Evolutionary conservation across 176 grass and related monocot species (phyloP), one percentile per base, ranked within the genome.

Genomic region (Carex kokanica): DNA sequence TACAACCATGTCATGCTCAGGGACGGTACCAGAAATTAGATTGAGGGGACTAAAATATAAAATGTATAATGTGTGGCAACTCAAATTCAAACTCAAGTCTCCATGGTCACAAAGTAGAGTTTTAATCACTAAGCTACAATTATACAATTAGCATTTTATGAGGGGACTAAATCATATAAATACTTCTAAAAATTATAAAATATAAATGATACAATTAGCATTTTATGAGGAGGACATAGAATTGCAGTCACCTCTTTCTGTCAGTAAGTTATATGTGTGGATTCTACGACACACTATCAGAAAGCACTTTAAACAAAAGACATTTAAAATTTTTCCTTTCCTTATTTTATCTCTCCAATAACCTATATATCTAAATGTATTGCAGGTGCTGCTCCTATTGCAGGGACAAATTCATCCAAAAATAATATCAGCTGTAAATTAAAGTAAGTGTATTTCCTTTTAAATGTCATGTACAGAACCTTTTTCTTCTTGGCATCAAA

Each of bases 371-470:
- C n/a, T n/a, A n/a, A n/a, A n/a, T n/a, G n/a, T n/a, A n/a, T n/a
- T 31, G 29, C 29, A 31, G 29, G 29, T 31, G 29, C 29, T 31
- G 1, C 29, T 31, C n/a, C n/a, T n/a, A 80, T 80, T 80, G 5
- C 60, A 4, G 60, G 6, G 8, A 41, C 79, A 27, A 45, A 82
- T 64, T 66, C 79, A 17, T 29, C 60, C 16, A 62, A 82, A 66
- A 98, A 98, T 83, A 23, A 98, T 83, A 23, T 83, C 60, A 95
- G 61, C 81, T 98, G 92, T 92, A 98, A 91, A 82, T 87, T 95
- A 63, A 98, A 95, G 92, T 95, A 93, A 85, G 77, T 36, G 4
- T 74, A 31, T 59, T 38, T 86, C 59, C 52, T 64, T 38, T 84
- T 14, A 36, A 54, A 82, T 87, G 0, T 38, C 6, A 38, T 0